Base-by-base conservation (phyloP, 768 basidiomycete genomes). In the Leccinum truebloodii region DNA sequence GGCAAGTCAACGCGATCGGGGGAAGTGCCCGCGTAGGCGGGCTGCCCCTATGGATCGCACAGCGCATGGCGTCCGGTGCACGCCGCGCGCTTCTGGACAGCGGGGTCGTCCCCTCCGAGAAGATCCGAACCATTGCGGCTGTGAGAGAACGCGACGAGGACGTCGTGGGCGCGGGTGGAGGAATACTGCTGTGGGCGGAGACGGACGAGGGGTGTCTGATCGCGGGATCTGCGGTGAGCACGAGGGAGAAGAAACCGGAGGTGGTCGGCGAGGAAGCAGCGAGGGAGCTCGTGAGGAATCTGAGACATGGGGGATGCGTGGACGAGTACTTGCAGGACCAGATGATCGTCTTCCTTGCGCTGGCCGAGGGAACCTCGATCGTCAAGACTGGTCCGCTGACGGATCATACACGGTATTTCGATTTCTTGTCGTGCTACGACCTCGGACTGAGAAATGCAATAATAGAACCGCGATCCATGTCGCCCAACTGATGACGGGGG, bases 311-410 rank as follows among this genome's bases (percentile, higher is more conserved):
- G 6, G 89, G 89, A 30, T 89, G 87, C 63, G 86, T 92, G 2
- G 91, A 93, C 62, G 90, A 82, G 59, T 76, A 81, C 67, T 59
- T 83, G 66, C 83, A 90, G 78, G 91, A 93, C 71, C 90, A 92
- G 67, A 86, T 92, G 20, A 84, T 92, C 51, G 82, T 92, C 39
- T 86, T 90, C 67, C 83, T 92, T 75, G 88, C 88, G 9, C 78
- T 92, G 18, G 89, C 90, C 9, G 72, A 85, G 53, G 89, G 89
- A 4, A 79, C 65, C 26, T 91, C 88, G 12, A 77, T 76, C 55
- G 76, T 92, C 28, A 78, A 76, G 51, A 81, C 74, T 26, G 82
- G 83, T 2, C 87, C 84, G 4, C 65, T 92, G 35, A 85, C 81
- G 22, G 71, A 89, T 62, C 90, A 92, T 73, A 91, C 90, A 7